Percentiles rank a stretch among this genome's conserved stretches.
Evolutionary conservation across 345 rosid genomes (phyloP).

Genomic region (Brassica juncea): DNA sequence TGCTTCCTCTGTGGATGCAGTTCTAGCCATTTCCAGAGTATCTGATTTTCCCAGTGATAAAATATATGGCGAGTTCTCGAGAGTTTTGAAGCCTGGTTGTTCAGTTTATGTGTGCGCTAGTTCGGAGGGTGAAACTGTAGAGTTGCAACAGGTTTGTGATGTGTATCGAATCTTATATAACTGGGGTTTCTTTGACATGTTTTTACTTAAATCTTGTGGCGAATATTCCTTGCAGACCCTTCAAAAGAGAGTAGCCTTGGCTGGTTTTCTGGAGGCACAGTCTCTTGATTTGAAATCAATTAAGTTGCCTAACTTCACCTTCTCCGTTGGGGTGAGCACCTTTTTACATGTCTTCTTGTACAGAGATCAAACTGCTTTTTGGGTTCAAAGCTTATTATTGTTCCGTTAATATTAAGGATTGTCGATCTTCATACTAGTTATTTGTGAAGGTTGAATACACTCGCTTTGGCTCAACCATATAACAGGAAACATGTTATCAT

Average conservation of each 20-base stretch:
- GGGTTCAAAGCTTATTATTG: no score
- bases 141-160: constrained; percentile 49
- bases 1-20: constrained; percentile 58
- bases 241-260: constrained; percentile 63
- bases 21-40: constrained; percentile 50
- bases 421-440: background rate
- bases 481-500: background rate
- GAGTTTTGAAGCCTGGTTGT: constrained; percentile 79
- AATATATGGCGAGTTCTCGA: constrained; percentile 53
- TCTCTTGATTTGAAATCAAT: constrained; percentile 49
- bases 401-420: background rate
- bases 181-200: background rate
- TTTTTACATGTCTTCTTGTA: background rate
- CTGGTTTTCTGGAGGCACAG: constrained; percentile 70
- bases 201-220: background rate
- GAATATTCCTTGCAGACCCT: constrained; percentile 47
- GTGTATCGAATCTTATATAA: background rate
- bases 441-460: constrained; percentile 14
- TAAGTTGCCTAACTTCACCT: constrained; percentile 28
- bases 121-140: constrained; percentile 41
- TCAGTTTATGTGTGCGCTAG: constrained; percentile 46
- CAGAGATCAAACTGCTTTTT: no score
- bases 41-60: constrained; percentile 58
- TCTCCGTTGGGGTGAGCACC: constrained; percentile 61
- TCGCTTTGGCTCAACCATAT: background rate